Base-by-base conservation (phyloP, 2,329 filamentous ascomycete species). In the Ciborinia camelliae region DNA sequence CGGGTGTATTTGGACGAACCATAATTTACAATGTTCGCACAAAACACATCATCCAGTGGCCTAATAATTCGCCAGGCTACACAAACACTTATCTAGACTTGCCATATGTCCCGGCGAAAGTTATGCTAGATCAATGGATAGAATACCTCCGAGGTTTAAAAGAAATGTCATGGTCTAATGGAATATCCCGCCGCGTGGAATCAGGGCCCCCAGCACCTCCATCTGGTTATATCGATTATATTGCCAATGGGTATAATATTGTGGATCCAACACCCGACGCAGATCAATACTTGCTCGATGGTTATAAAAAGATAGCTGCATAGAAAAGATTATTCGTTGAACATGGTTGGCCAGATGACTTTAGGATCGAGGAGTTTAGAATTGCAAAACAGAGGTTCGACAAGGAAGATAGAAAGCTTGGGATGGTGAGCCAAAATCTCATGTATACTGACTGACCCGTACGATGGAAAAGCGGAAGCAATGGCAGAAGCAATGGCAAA, bases 111-210 rank as follows among this genome's bases (percentile, higher is more conserved):
- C 32, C 52, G 37, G 32, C 52, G 18, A 54, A 54, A 54, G 32
- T 54, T 54, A 39, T 54, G 32, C 32, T 54, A 39, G 52, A 54
- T 54, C 52, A 54, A 54, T 54, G 52, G 32, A 54, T 54, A 26
- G 52, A 54, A 54, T 20, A 35, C 9, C 52, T 54, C 32, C n/a
- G 32, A 54, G n/a, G 15, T 15, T 26, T 39, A 15, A 35, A 28
- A 39, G 32, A 54, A 54, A 18, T 54, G 10, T 30, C 32, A 39
- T 54, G 52, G 52, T 54, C 52, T 54, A 5, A 37, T 39, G 30
- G 52, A 5, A 37, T 20, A 23, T 54, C 52, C n/a, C 52, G 32
- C 26, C 52, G 18, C 52, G n/a, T 54, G 20, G 28, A 23, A 28
- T 54, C 52, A 39, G 32, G 18, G 5, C 30, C 32, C 32, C n/a